Evolutionary conservation across 129 eudicot species (phyloP).

Genomic region (Lactuca sativa): DNA sequence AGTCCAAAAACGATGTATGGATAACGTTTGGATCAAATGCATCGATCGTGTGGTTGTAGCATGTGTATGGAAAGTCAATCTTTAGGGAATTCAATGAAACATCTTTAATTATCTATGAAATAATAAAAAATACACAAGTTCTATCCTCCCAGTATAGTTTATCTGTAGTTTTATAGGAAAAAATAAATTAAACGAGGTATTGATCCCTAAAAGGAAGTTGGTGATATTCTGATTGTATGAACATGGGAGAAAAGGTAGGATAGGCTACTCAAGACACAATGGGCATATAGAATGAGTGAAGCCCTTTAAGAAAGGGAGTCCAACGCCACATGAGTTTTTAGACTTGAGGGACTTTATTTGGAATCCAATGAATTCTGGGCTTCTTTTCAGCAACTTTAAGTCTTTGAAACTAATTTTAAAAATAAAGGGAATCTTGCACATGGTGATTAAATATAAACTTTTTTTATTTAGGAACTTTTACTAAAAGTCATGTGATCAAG

Average conservation of each 20-base stretch:
- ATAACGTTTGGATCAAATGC: not conserved
- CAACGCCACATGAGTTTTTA: slow-evolving; percentile 48
- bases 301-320: slow-evolving; percentile 36
- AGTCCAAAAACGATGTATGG: not conserved
- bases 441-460: not conserved
- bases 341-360: slow-evolving; percentile 44
- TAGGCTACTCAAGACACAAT: slow-evolving; percentile 9
- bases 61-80: not conserved
- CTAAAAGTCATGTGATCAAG: not conserved
- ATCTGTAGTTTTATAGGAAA: not conserved
- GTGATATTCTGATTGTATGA: not conserved
- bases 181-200: not conserved
- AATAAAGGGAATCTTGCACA: slow-evolving; percentile 44
- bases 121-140: not conserved
- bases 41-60: slow-evolving; percentile 8
- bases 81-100: not conserved
- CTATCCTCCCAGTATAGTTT: not conserved
- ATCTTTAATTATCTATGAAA: not conserved
- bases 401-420: slow-evolving; percentile 29
- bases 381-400: slow-evolving; percentile 31
- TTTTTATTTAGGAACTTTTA: not conserved
- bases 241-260: not conserved
- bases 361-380: slow-evolving; percentile 45
- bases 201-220: not conserved
- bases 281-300: slow-evolving; percentile 12